These are phyloP conservation scores for Ascomycota sp. DNA, from an alignment of 2,329 filamentous ascomycete species.

Conservation along the genomic window DNA sequence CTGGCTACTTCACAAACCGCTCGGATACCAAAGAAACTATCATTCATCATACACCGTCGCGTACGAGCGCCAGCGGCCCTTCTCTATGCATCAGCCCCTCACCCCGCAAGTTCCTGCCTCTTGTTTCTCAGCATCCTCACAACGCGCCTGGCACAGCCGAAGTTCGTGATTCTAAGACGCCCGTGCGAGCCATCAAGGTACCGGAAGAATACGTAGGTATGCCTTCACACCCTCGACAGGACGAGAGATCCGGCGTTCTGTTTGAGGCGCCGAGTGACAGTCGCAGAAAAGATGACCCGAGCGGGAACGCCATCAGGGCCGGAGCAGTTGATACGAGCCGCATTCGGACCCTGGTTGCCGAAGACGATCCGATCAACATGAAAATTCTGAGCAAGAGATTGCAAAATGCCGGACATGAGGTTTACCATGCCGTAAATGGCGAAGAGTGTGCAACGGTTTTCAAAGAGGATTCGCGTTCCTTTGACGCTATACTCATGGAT, in stretches of 20 bases:
- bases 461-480: conserved; percentile 37
- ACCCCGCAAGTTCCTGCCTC: background rate
- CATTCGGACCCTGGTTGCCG: conserved; percentile 55
- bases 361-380: conserved; percentile 78
- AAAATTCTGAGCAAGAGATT: conserved; percentile 62
- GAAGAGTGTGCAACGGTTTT: conserved; percentile 63
- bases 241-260: conserved; percentile 14
- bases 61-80: conserved; percentile 1
- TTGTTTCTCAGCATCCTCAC: background rate
- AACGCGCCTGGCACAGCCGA: conserved; percentile 14
- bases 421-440: conserved; percentile 58
- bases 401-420: conserved; percentile 53
- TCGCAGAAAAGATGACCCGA: conserved; percentile 1
- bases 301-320: conserved; percentile 8
- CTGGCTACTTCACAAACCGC: conserved; percentile 9
- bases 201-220: conserved; percentile 23
- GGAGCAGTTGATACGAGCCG: conserved; percentile 5
- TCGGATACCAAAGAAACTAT: conserved; percentile 2
- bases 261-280: conserved; percentile 16
- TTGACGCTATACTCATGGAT: conserved; percentile 77
- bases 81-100: conserved; percentile 4
- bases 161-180: conserved; percentile 23
- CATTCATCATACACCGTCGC: conserved; percentile 4
- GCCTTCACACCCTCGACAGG: conserved; percentile 10
- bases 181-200: conserved; percentile 25